phyloP scores from a whole-genome alignment of 2,329 filamentous ascomycete species.

The Blastomyces emzantsi region DNA sequence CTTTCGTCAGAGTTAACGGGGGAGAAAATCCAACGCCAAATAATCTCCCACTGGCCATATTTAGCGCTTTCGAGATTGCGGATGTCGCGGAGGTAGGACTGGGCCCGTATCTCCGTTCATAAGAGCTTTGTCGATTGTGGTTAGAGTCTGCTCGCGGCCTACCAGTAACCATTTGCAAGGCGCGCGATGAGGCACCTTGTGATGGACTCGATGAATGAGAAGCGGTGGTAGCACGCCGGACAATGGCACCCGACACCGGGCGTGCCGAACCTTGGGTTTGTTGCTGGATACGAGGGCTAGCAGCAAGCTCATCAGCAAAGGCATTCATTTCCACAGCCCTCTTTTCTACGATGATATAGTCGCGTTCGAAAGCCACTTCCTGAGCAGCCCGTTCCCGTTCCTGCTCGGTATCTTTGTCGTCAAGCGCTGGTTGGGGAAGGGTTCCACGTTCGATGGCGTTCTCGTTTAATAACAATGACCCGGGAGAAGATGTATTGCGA shows the following conservation, averaged over 20 bases:
- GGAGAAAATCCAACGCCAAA: conserved; percentile 45
- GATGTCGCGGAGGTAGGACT: conserved; percentile 72
- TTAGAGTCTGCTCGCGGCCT: conserved; percentile 50
- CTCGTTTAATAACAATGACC: conserved; percentile 41
- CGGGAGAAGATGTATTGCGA: conserved; percentile 36
- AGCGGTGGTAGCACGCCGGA: conserved; percentile 70
- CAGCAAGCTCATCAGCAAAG: conserved; percentile 87
- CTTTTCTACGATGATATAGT: conserved; percentile 95
- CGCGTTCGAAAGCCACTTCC: conserved; percentile 81
- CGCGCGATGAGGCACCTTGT: conserved; percentile 48
- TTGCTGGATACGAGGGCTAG: conserved; percentile 59
- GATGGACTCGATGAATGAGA: conserved; percentile 61
- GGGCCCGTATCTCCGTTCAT: conserved; percentile 67
- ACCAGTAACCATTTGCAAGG: conserved; percentile 63
- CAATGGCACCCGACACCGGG: conserved; percentile 51
- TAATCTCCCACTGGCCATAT: conserved; percentile 67
- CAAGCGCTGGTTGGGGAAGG: conserved; percentile 24
- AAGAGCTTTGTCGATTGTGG: conserved; percentile 69
- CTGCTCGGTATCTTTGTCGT: conserved; percentile 32
- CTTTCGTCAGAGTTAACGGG: conserved; percentile 37
- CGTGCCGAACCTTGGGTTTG: conserved; percentile 40
- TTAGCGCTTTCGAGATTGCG: conserved; percentile 88
- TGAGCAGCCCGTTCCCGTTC: conserved; percentile 62
- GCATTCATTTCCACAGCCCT: conserved; percentile 93
- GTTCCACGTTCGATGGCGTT: conserved; percentile 33